Evolutionary conservation across 441 rosid species (phyloP).

Genomic region (Gossypium schwendimanii): DNA sequence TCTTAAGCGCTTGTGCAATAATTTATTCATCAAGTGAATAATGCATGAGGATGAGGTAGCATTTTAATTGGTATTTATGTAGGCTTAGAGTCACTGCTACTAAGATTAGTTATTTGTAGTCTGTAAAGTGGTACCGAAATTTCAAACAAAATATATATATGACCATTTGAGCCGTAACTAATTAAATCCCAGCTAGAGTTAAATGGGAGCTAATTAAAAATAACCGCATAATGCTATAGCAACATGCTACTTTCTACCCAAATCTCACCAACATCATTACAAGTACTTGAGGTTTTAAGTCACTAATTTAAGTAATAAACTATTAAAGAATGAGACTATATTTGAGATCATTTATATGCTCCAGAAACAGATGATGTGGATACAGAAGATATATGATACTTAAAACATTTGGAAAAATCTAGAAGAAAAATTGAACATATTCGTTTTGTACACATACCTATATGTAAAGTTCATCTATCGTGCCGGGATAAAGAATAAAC

Average conservation of each 20-base stretch:
- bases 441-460: too few species aligned
- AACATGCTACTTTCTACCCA: not conserved
- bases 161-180: not conserved
- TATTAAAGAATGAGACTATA: not conserved
- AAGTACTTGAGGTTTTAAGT: not conserved
- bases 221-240: not conserved
- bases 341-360: not conserved
- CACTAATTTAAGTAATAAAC: not conserved
- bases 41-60: not conserved
- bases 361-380: not conserved
- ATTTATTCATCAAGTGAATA: not conserved
- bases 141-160: not conserved
- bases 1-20: not conserved
- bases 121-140: not conserved
- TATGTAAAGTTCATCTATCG: too few species aligned
- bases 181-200: not conserved
- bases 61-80: not conserved
- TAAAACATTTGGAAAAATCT: too few species aligned
- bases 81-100: not conserved
- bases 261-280: not conserved
- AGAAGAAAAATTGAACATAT: too few species aligned
- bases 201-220: not conserved
- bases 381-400: too few species aligned
- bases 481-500: not conserved
- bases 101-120: not conserved